Evolutionary conservation across 768 basidiomycete species (phyloP).

Genomic region (Amanita jacksonii): DNA sequence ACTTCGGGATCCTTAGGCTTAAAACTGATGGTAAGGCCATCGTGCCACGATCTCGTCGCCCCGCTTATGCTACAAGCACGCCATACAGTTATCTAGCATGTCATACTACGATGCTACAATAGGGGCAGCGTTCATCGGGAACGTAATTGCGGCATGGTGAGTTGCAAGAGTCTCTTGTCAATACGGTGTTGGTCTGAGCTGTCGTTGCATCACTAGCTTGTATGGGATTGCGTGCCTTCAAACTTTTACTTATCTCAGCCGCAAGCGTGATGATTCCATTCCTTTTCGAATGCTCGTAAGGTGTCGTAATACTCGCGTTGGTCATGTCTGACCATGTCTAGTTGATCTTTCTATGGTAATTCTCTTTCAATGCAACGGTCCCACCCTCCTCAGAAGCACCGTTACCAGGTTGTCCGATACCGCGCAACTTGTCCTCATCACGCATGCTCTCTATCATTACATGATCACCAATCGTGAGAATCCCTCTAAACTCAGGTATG

Average conservation of each 20-base stretch:
- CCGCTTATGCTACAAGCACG: not conserved
- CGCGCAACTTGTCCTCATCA: conserved; percentile 23
- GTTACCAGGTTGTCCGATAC: conserved; percentile 24
- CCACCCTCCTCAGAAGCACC: not conserved
- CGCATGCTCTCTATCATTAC: conserved; percentile 27
- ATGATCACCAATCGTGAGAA: conserved; percentile 24
- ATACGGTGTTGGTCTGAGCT: not conserved
- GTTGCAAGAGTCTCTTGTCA: conserved; percentile 12
- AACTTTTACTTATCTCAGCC: conserved; percentile 29
- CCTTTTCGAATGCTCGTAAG: conserved; percentile 24
- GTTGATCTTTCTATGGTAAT: conserved; percentile 1
- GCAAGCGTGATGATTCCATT: conserved; percentile 19
- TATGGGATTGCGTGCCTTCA: conserved; percentile 34
- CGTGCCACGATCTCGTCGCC: too few species aligned
- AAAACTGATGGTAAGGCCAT: too few species aligned
- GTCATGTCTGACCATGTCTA: not conserved
- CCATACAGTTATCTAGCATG: not conserved
- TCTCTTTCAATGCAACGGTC: not conserved
- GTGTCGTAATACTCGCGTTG: not conserved
- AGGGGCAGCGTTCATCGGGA: conserved; percentile 37
- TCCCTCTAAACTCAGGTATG: conserved; percentile 15
- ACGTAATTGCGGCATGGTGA: conserved; percentile 29
- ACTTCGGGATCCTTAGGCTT: too few species aligned
- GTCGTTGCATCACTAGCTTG: conserved; percentile 19
- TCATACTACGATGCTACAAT: conserved; percentile 26